Evolutionary conservation across 441 rosid species (phyloP), one percentile per base, ranked within the genome.

Genomic region (Pelargonium citronellum): DNA sequence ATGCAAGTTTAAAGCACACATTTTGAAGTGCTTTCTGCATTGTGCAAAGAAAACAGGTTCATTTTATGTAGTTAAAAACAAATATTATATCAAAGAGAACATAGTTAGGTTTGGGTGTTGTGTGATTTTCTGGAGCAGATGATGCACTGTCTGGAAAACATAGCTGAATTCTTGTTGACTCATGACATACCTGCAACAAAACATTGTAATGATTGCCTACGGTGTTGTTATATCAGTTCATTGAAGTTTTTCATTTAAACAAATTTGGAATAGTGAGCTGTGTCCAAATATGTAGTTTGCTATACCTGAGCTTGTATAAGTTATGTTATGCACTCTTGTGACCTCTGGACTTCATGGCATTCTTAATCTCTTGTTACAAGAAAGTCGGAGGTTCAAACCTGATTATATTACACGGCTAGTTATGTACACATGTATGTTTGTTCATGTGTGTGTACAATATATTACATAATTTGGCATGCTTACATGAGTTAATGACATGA

Each of bases 131-230:
- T 49, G 57, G 57, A 34, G 7, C 39, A 49, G 57, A 49, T 49
- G 15, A 49, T 49, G 57, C 57, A 49, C 57, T 49, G 57, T 49
- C 19, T 49, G 57, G 57, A 57, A 55, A 57, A 19, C 20, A 57
- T 57, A 5, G 17, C 57, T 11, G 57, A 49, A 49, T 49, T n/a
- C 57, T 49, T 49, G 57, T 15, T 49, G 58, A 51, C 58, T 51
- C 7, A 6, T 7, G 16, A n/a, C 19, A 0, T 51, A 51, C 16
- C 12, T 51, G 7, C 19, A 12, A 5, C 58, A n/a, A 51, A 5
- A 51, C 58, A 51, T 51, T 51, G 16, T 15, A 16, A 2, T n/a
- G 58, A n/a, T 16, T 51, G 58, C 58, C 3, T n/a, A 51, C 20
- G 19, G 24, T 22, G 20, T 17, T 47, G 53, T 51, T 27, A 17